Evolutionary conservation across 2,329 filamentous ascomycete species (phyloP).

Genomic region (Calonectria naviculata): DNA sequence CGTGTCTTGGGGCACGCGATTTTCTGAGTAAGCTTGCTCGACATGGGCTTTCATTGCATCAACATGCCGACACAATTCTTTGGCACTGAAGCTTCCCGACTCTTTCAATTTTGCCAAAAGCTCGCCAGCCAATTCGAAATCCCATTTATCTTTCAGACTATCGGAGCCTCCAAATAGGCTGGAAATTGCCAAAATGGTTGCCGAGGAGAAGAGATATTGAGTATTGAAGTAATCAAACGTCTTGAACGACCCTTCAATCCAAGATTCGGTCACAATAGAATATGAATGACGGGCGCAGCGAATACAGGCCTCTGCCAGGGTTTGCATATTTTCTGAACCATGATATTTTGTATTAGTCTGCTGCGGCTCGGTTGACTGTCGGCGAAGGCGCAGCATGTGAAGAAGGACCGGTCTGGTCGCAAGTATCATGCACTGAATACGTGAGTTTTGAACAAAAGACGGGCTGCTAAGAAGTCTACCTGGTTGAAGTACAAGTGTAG

Average conservation of each 20-base stretch:
- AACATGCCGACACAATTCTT: not conserved
- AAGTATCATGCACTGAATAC: not conserved
- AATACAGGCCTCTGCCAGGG: not conserved
- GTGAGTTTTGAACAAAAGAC: not conserved
- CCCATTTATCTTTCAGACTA: not conserved
- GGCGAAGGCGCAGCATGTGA: not conserved
- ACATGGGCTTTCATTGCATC: not conserved
- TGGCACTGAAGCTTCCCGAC: not conserved
- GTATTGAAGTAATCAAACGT: not conserved
- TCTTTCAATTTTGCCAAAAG: not conserved
- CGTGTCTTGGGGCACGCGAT: not conserved
- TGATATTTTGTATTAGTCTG: not conserved
- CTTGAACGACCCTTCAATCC: not conserved
- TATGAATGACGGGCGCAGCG: not conserved
- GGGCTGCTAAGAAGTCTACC: not conserved
- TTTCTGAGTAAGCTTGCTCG: not conserved
- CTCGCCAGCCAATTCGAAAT: not conserved
- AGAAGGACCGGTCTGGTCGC: not conserved
- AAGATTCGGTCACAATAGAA: not conserved
- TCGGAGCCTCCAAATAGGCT: not conserved
- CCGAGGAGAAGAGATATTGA: not conserved
- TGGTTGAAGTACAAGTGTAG: conserved; percentile 1
- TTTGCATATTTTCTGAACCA: not conserved
- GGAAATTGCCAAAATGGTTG: not conserved
- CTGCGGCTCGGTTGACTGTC: not conserved